phyloP scores from a whole-genome alignment of 371 early-diverging fungal species.

The Mucor saturninus region DNA sequence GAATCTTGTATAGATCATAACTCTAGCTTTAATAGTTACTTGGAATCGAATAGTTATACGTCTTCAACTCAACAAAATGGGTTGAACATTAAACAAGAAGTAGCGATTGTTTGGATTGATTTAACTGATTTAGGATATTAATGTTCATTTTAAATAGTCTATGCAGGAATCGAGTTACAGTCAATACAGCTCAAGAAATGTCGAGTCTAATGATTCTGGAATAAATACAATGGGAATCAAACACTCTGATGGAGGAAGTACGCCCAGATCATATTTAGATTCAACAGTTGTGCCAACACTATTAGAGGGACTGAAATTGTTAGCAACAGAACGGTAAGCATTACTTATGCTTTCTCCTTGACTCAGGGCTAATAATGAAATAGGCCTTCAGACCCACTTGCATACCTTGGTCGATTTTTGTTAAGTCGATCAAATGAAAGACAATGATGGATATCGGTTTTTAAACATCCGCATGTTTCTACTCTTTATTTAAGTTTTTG shows the following conservation, averaged over 20 bases:
- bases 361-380: not conserved
- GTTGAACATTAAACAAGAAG: conserved; percentile 14
- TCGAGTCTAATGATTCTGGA: not conserved
- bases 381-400: conserved; percentile 53
- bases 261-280: conserved; percentile 65
- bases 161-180: conserved; percentile 3
- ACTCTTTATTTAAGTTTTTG: not conserved
- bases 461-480: conserved; percentile 3
- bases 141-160: not conserved
- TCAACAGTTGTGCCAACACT: conserved; percentile 63
- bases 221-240: not conserved
- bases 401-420: conserved; percentile 50
- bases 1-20: not conserved
- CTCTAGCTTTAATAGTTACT: not conserved
- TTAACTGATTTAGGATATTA: not conserved
- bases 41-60: not conserved
- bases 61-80: not conserved
- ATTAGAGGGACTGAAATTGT: conserved; percentile 68
- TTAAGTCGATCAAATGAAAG: conserved; percentile 34
- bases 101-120: not conserved
- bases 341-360: not conserved
- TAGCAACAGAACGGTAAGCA: conserved; percentile 62
- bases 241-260: conserved; percentile 26
- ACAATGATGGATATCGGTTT: not conserved
- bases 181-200: not conserved